Percentiles rank a stretch among this genome's conserved stretches.
These are phyloP conservation scores for Lenwebbia sp. DNA, from an alignment of 345 rosid genomes.

Conservation along the genomic window DNA sequence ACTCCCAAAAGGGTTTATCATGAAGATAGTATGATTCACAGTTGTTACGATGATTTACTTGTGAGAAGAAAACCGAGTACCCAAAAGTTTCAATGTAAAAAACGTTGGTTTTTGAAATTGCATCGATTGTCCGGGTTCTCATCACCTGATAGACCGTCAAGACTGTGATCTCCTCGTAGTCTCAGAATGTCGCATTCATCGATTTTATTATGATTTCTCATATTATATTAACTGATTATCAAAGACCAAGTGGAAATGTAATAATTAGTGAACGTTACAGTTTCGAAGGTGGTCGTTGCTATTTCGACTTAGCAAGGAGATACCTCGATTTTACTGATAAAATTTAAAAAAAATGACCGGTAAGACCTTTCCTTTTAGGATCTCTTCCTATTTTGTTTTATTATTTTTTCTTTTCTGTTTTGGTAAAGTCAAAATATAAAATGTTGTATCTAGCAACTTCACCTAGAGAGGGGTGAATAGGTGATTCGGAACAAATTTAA, in stretches of 20 bases:
- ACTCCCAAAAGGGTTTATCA: not conserved
- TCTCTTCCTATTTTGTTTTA: not conserved
- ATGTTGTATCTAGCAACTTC: no score
- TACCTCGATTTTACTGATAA: not conserved
- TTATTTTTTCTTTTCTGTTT: not conserved
- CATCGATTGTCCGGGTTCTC: not conserved
- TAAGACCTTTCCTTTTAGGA: not conserved
- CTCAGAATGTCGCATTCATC: not conserved
- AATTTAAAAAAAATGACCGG: not conserved
- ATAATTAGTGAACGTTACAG: no score
- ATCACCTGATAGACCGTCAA: not conserved
- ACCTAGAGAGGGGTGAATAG: no score
- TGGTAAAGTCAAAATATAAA: not conserved
- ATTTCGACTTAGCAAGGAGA: not conserved
- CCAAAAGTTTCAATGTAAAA: not conserved
- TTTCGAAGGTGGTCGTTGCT: not conserved
- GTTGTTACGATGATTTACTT: rapidly evolving
- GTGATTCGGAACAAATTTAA: no score
- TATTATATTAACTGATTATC: not conserved
- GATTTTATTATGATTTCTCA: not conserved
- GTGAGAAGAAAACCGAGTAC: not conserved
- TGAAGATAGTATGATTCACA: not conserved
- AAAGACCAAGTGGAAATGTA: not conserved
- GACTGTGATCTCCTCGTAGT: not conserved
- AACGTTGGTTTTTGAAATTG: not conserved